Evolutionary conservation across 441 rosid genomes (phyloP), one percentile per base, ranked within the genome.

Genomic region (Gossypium gossypioides): DNA sequence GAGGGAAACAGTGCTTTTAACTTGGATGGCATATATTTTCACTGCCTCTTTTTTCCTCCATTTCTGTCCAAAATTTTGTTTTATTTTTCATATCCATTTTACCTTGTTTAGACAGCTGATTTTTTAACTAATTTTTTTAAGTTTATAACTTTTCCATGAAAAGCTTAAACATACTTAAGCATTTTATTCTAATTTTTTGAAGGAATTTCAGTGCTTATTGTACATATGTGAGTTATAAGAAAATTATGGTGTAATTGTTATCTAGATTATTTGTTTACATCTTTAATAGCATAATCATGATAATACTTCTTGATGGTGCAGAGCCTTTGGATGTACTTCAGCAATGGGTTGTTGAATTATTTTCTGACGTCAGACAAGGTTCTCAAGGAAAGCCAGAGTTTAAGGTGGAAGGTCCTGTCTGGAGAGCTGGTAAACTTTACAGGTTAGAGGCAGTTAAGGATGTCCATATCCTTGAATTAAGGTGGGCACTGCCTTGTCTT

Each of bases 401-500:
- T 79, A 78, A 68, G 77, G 83, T 84, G 72, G 84, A 88, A 72
- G 87, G 88, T 78, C 84, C 96, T 78, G 82, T 92, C 42, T 95
- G 97, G 97, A 80, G 81, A 80, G 81, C 89, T 68, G 91, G 97
- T 81, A 86, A 86, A 80, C 77, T 88, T 79, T 92, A 85, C 80
- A 87, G 89, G 82, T 79, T 95, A 78, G 89, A 88, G 82, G 97
- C 97, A 18, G 95, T 95, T 70, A 92, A 86, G 81, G 99, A 95
- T 85, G 86, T 92, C 75, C 90, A 95, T 79, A 88, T 83, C 71
- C 96, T 95, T 40, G 86, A 88, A 76, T 85, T 95, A 81, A 80
- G 88, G 48, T 95, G 99, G 97, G 86, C 91, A 52, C 82, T 95
- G 69, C 99, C 99, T 51, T 90, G 93, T 75, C 96, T 95, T 78